These are phyloP conservation scores for Platanus orientalis DNA, from an alignment of 164 flowering plant species.

Conservation along the genomic window DNA sequence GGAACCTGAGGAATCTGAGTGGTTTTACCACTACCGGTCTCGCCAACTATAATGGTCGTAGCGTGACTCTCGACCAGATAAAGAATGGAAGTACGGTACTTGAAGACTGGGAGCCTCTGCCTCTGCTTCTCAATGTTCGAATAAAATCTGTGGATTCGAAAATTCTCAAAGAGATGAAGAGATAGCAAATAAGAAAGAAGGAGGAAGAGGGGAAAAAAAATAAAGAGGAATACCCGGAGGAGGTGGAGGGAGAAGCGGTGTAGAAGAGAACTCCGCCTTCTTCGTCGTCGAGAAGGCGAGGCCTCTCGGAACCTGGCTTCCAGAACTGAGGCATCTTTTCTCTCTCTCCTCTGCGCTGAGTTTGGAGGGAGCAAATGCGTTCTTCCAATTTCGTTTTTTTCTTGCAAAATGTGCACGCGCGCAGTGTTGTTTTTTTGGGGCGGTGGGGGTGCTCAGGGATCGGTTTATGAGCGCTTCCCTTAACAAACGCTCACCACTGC, in stretches of 20 bases:
- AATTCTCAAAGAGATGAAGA: background rate
- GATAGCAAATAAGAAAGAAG: background rate
- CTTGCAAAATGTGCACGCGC: too few relatives aligned
- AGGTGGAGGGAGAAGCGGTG: conserved; percentile 43
- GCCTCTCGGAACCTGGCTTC: conserved; percentile 90
- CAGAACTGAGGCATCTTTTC: conserved; percentile 63
- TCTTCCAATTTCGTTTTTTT: too few relatives aligned
- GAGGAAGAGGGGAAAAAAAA: conserved; percentile 2
- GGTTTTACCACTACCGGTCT: conserved; percentile 97
- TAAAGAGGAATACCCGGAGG: conserved; percentile 33
- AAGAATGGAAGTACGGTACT: conserved; percentile 69
- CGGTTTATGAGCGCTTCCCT: too few relatives aligned
- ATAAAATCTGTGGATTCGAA: conserved; percentile 30
- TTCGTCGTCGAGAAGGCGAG: conserved; percentile 82
- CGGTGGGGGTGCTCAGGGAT: too few relatives aligned
- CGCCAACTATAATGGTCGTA: conserved; percentile 84
- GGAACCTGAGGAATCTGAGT: conserved; percentile 95
- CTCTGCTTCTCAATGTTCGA: conserved; percentile 68
- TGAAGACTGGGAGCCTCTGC: conserved; percentile 85
- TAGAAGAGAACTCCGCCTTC: conserved; percentile 85
- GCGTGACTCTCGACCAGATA: conserved; percentile 87
- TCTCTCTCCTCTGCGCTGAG: background rate
- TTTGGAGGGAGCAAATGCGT: too few relatives aligned
- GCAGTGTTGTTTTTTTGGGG: too few relatives aligned
- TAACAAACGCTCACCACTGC: too few relatives aligned